Conservation (phyloP, 1,139 yeast genomes). For the Hansenula lynferdii region DNA sequence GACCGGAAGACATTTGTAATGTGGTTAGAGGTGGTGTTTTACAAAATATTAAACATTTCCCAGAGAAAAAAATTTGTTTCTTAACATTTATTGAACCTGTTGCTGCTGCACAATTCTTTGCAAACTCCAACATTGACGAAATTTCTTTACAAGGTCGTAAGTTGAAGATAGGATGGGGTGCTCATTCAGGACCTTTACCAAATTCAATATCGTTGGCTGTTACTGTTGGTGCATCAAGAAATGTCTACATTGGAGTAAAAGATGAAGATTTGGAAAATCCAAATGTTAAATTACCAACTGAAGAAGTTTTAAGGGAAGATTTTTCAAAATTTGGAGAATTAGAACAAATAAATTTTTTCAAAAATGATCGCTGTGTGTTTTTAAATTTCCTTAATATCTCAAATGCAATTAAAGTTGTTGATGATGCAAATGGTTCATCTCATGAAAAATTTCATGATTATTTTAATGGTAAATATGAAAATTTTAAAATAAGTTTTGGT, state of each 20-base stretch:
- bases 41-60: constrained; percentile 65
- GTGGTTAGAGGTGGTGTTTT: constrained; percentile 79
- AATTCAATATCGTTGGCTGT: constrained; percentile 74
- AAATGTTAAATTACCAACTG: constrained; percentile 31
- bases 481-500: constrained; percentile 66
- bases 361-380: constrained; percentile 76
- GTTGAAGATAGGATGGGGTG: constrained; percentile 83
- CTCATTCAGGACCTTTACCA: constrained; percentile 75
- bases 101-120: constrained; percentile 80
- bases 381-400: constrained; percentile 73
- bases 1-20: constrained; percentile 79
- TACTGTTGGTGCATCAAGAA: constrained; percentile 78
- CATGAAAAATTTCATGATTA: constrained; percentile 28
- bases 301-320: constrained; percentile 57
- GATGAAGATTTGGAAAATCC: constrained; percentile 31
- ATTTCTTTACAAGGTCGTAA: constrained; percentile 70
- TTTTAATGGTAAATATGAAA: constrained; percentile 45
- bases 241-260: constrained; percentile 70
- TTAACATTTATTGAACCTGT: constrained; percentile 76
- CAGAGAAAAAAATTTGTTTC: constrained; percentile 79
- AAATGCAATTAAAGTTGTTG: constrained; percentile 75
- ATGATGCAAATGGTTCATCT: constrained; percentile 48
- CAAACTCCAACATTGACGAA: constrained; percentile 73
- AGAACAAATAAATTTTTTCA: constrained; percentile 74
- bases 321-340: constrained; percentile 71